Evolutionary conservation across 305 asterid genomes (phyloP).

Genomic region (Striga hermonthica): DNA sequence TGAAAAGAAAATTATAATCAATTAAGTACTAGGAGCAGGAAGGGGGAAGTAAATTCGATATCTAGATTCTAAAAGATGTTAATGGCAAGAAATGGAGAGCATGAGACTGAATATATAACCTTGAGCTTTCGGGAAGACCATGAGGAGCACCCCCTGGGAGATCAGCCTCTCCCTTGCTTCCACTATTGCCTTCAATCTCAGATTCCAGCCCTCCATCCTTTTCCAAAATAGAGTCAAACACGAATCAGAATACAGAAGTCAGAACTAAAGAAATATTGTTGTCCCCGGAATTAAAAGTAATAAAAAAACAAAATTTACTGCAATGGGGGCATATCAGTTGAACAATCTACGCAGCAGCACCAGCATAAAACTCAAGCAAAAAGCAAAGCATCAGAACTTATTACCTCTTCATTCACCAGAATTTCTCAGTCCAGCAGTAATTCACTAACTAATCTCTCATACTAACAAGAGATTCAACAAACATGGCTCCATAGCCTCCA

Average conservation of each 20-base stretch:
- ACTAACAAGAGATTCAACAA: neutral
- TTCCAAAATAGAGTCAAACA: constrained; percentile 13
- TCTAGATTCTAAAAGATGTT: neutral
- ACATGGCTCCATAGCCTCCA: too few species aligned
- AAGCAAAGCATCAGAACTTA: neutral
- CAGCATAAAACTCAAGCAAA: neutral
- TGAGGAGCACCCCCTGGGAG: constrained; percentile 8
- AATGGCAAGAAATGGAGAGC: neutral
- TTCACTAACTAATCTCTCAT: neutral
- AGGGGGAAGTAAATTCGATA: constrained; percentile 2
- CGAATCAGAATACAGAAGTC: constrained; percentile 1
- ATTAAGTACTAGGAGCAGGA: neutral
- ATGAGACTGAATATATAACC: constrained; percentile 18
- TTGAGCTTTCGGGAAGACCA: constrained; percentile 21
- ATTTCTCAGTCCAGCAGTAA: neutral
- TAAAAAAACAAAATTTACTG: neutral
- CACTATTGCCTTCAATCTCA: constrained; percentile 22
- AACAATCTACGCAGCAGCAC: neutral
- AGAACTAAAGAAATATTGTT: neutral
- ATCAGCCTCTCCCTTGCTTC: constrained; percentile 27
- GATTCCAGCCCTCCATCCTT: constrained; percentile 24
- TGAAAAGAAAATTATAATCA: too few species aligned
- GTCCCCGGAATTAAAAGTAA: neutral
- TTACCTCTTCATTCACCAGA: neutral
- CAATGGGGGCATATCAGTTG: neutral